Evolutionary conservation across 2,329 filamentous ascomycete species (phyloP).

Genomic region (Salinomyces thailandicus): DNA sequence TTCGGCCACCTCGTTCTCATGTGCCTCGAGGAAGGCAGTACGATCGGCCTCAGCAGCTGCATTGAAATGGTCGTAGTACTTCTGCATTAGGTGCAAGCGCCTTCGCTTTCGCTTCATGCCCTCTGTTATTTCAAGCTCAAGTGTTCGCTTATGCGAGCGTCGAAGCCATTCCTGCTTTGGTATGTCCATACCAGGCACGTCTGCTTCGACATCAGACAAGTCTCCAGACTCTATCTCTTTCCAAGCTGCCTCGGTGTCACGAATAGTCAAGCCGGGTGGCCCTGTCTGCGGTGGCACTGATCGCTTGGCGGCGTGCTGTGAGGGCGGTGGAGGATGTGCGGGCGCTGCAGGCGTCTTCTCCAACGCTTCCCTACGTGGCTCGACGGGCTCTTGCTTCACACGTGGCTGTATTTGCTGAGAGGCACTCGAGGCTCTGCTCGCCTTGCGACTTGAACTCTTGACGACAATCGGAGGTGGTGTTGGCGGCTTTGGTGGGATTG

Average conservation of each 20-base stretch:
- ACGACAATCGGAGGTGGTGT: slow-evolving; percentile 1
- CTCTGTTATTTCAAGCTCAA: slow-evolving; percentile 56
- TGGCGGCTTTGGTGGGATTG: slow-evolving; percentile 4
- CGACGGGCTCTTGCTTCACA: slow-evolving; percentile 11
- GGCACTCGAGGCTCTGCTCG: slow-evolving; percentile 19
- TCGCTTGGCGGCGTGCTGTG: slow-evolving; percentile 2
- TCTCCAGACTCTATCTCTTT: slow-evolving; percentile 54
- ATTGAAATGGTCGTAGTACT: slow-evolving; percentile 49
- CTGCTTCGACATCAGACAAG: slow-evolving; percentile 48
- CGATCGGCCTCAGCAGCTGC: slow-evolving; percentile 61
- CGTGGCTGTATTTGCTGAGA: slow-evolving; percentile 13
- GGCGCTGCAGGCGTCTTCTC: slow-evolving; percentile 5
- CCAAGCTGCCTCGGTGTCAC: slow-evolving; percentile 49
- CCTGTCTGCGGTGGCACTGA: slow-evolving; percentile 20
- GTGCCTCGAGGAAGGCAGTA: slow-evolving; percentile 62
- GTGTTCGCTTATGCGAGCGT: slow-evolving; percentile 54
- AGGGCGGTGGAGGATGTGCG: slow-evolving; percentile 3
- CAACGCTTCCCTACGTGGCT: slow-evolving; percentile 1
- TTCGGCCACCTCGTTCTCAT: slow-evolving; percentile 70
- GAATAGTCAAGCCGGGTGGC: slow-evolving; percentile 26
- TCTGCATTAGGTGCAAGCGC: slow-evolving; percentile 45
- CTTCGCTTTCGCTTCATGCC: slow-evolving; percentile 55
- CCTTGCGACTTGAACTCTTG: slow-evolving; percentile 15
- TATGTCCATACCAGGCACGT: slow-evolving; percentile 41
- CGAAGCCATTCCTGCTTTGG: slow-evolving; percentile 45